phyloP scores from a whole-genome alignment of 805 yeast genomes.

The Metschnikowia kofuensis region DNA sequence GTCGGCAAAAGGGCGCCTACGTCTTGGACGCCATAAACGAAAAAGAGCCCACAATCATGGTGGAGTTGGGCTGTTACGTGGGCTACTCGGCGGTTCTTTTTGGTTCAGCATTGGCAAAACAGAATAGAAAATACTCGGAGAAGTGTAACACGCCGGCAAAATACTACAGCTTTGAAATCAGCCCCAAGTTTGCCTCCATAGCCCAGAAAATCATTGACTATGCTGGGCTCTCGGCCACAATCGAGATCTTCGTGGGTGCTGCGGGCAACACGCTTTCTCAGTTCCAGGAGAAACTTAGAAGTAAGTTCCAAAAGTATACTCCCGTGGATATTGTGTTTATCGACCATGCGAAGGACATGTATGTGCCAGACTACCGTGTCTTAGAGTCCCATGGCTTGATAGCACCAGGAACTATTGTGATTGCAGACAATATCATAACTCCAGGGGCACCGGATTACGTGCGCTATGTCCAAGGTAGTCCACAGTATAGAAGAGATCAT shows the following conservation, averaged over 20 bases:
- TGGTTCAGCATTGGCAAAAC: constrained; percentile 23
- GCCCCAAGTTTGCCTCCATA: constrained; percentile 28
- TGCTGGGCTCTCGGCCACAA: constrained; percentile 31
- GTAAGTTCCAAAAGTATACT: constrained; percentile 10
- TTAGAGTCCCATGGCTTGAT: constrained; percentile 39
- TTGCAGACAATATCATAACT: constrained; percentile 35
- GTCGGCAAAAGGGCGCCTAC: constrained; percentile 27
- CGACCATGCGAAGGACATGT: constrained; percentile 38
- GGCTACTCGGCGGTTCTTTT: constrained; percentile 39
- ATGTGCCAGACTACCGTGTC: constrained; percentile 41
- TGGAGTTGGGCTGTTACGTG: constrained; percentile 34
- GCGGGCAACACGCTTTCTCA: constrained; percentile 28
- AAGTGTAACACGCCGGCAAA: constrained; percentile 19
- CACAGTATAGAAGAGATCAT: constrained; percentile 33
- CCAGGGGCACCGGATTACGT: constrained; percentile 42
- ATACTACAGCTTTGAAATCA: constrained; percentile 34
- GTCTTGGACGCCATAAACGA: constrained; percentile 23
- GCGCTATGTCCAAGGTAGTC: constrained; percentile 36
- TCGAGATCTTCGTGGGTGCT: constrained; percentile 32
- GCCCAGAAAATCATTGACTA: constrained; percentile 28
- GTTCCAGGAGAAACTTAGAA: constrained; percentile 19
- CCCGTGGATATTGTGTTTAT: constrained; percentile 37
- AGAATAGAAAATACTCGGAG: constrained; percentile 11
- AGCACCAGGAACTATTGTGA: constrained; percentile 36
- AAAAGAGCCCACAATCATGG: constrained; percentile 24